Evolutionary conservation across 306 rosid species (phyloP).

Genomic region (peach (Prunus persica)): Prunus_persica_NCBIv2 NC_034012.1:2234001-2234500

Average conservation of each 20-base stretch:
- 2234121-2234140: too few relatives aligned
- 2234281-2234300: not conserved
- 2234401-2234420: conserved; percentile 68
- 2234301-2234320: not conserved
- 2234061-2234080: conserved; percentile 62
- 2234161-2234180: conserved; percentile 24
- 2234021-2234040: conserved; percentile 59
- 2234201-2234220: conserved; percentile 80
- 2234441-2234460: conserved; percentile 57
- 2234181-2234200: conserved; percentile 69
- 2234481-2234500: too few relatives aligned
- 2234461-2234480: conserved; percentile 19
- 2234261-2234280: conserved; percentile 27
- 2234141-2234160: conserved; percentile 1
- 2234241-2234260: conserved; percentile 65
- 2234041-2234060: conserved; percentile 75
- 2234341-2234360: conserved; percentile 63
- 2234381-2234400: conserved; percentile 68
- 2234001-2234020: conserved; percentile 58
- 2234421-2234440: conserved; percentile 77
- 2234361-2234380: conserved; percentile 68
- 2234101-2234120: not conserved
- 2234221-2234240: conserved; percentile 74
- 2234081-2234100: not conserved
- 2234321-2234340: conserved; percentile 44